These are phyloP conservation scores for Leccinum disarticulatum DNA, from an alignment of 768 basidiomycete species.

Conservation along the genomic window DNA sequence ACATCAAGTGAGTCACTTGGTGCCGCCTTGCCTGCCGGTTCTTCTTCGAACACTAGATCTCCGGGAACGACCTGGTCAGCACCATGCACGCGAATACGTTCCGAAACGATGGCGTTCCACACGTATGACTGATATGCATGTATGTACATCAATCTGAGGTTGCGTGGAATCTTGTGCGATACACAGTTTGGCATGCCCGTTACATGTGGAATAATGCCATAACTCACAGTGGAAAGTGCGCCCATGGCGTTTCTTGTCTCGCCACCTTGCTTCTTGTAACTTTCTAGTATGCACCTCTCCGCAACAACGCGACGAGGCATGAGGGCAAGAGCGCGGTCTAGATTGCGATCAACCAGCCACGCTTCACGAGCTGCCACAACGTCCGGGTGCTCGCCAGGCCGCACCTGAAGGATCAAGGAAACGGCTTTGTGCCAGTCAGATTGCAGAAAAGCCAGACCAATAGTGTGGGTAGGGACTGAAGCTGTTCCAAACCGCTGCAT, in stretches of 20 bases:
- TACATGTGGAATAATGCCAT: background rate
- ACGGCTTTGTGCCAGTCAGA: conserved; percentile 91
- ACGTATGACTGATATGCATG: conserved; percentile 99
- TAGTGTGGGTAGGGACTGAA: conserved; percentile 90
- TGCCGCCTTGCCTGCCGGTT: conserved; percentile 22
- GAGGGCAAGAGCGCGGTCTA: conserved; percentile 76
- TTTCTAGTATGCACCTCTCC: conserved; percentile 89
- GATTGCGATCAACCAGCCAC: conserved; percentile 82
- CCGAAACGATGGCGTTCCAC: conserved; percentile 97
- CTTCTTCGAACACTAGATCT: conserved; percentile 81
- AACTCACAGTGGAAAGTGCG: conserved; percentile 75
- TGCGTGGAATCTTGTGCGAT: conserved; percentile 81
- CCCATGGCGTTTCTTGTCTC: conserved; percentile 85
- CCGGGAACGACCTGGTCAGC: conserved; percentile 74
- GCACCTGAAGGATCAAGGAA: conserved; percentile 73
- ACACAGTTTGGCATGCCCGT: conserved; percentile 4
- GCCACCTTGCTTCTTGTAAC: conserved; percentile 76
- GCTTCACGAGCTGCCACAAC: conserved; percentile 80
- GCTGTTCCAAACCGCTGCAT: conserved; percentile 99
- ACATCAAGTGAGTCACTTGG: conserved; percentile 32
- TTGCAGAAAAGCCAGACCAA: conserved; percentile 86
- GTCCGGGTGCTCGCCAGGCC: conserved; percentile 92
- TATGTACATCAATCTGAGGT: conserved; percentile 94
- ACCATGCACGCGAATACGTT: conserved; percentile 81
- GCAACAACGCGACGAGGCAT: conserved; percentile 94